These are phyloP conservation scores for Miscanthus lutarioriparius DNA, from an alignment of 176 grass and related monocot genomes.

Conservation along the genomic window DNA sequence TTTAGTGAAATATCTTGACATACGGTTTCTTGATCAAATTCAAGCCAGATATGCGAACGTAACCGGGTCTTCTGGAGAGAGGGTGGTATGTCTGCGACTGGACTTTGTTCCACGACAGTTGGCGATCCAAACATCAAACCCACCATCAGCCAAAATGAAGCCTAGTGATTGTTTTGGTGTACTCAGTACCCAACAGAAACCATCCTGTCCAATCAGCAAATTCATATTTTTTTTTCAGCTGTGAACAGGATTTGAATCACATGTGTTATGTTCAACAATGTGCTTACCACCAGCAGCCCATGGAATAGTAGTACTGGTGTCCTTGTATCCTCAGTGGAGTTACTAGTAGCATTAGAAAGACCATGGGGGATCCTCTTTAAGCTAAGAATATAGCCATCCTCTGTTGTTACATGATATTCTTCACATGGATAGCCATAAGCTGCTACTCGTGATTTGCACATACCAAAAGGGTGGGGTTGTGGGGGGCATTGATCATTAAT, in stretches of 20 bases:
- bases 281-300: conserved; percentile 60
- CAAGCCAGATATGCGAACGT: conserved; percentile 13
- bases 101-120: conserved; percentile 62
- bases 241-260: neutral
- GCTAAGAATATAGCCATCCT: conserved; percentile 72
- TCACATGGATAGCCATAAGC: conserved; percentile 62
- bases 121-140: conserved; percentile 71
- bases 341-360: neutral
- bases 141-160: conserved; percentile 56
- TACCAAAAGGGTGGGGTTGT: conserved; percentile 42
- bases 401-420: conserved; percentile 62
- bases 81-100: conserved; percentile 48
- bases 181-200: conserved; percentile 55
- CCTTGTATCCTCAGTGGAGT: conserved; percentile 3
- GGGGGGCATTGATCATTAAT: conserved; percentile 5
- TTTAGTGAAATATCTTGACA: conserved; percentile 26
- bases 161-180: conserved; percentile 59
- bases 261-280: conserved; percentile 1
- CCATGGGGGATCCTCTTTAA: conserved; percentile 55
- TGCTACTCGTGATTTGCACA: conserved; percentile 49
- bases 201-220: conserved; percentile 45
- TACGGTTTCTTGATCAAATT: conserved; percentile 1
- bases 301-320: conserved; percentile 55
- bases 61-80: conserved; percentile 45
- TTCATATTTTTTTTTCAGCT: conserved; percentile 18